phyloP scores from a whole-genome alignment of 768 basidiomycete genomes.

The Kwoniella europaea region DNA sequence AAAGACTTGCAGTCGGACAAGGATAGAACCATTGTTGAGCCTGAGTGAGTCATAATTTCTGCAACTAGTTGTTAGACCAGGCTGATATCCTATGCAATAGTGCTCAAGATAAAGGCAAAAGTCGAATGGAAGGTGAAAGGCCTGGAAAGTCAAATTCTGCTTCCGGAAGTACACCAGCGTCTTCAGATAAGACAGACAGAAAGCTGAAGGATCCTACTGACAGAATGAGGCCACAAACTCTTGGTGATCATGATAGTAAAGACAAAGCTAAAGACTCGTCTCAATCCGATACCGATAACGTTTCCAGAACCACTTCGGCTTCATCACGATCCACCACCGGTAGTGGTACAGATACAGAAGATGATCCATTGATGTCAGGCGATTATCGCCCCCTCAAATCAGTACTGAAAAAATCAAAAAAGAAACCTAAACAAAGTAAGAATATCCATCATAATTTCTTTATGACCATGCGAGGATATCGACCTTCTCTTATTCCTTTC shows the following conservation, averaged over 20 bases:
- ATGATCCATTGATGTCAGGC: constrained; percentile 47
- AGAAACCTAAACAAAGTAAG: constrained; percentile 43
- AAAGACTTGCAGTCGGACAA: not conserved
- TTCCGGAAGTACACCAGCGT: not conserved
- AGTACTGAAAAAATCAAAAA: constrained; percentile 48
- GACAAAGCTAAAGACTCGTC: not conserved
- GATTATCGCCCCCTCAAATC: constrained; percentile 47
- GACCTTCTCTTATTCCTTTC: constrained; percentile 48
- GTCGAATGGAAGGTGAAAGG: constrained; percentile 29
- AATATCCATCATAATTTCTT: constrained; percentile 52
- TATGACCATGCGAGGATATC: constrained; percentile 50
- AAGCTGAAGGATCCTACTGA: not conserved
- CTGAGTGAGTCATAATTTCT: too few relatives aligned
- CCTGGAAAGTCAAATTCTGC: not conserved
- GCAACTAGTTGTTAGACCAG: not conserved
- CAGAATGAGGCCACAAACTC: not conserved
- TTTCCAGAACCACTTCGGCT: not conserved
- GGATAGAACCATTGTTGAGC: too few relatives aligned
- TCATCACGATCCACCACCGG: not conserved
- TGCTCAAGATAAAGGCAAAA: constrained; percentile 31
- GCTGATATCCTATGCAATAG: not conserved
- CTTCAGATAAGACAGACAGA: not conserved
- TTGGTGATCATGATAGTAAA: not conserved
- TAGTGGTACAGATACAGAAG: not conserved
- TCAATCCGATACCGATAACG: too few relatives aligned